Evolutionary conservation across 2,329 filamentous ascomycete genomes (phyloP).

Genomic region (Phialocephala subalpina): DNA sequence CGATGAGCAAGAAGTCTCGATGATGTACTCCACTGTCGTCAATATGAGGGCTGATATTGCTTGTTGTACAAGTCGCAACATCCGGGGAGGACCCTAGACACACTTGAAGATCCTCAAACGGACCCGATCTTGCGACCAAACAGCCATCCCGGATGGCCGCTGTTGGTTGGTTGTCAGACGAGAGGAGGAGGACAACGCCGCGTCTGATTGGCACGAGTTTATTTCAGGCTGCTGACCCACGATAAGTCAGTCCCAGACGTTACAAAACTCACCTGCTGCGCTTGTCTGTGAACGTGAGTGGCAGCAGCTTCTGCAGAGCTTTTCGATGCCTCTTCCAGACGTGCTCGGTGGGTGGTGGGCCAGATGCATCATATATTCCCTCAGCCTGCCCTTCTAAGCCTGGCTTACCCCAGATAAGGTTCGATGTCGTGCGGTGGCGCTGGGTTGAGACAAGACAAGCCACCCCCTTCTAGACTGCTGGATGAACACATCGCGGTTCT

Average conservation of each 20-base stretch:
- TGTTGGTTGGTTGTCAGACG: conserved; percentile 25
- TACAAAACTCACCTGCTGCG: conserved; percentile 33
- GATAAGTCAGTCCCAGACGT: conserved; percentile 36
- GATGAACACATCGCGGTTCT: conserved; percentile 38
- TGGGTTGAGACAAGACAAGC: conserved; percentile 42
- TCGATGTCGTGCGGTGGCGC: conserved; percentile 37
- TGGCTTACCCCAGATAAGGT: conserved; percentile 42
- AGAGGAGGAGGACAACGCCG: conserved; percentile 1
- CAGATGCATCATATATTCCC: conserved; percentile 35
- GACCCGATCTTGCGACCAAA: conserved; percentile 42
- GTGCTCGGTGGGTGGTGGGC: conserved; percentile 22
- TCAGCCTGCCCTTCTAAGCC: conserved; percentile 37
- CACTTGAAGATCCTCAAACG: conserved; percentile 44
- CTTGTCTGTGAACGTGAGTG: conserved; percentile 28
- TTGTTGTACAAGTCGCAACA: conserved; percentile 37
- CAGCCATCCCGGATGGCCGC: conserved; percentile 33
- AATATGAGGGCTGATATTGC: conserved; percentile 43
- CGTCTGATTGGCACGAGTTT: conserved; percentile 26
- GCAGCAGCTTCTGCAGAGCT: conserved; percentile 17
- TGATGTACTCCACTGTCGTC: conserved; percentile 15
- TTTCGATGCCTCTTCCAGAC: conserved; percentile 9
- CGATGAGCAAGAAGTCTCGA: not conserved
- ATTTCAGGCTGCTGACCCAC: conserved; percentile 36
- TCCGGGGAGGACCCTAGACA: conserved; percentile 36
- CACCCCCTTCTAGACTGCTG: conserved; percentile 41